A percentile compares a stretch with the other conserved stretches of the same genome.
Conservation (phyloP, 2,329 filamentous ascomycete species). For the Aspergillus japonicus region DNA sequence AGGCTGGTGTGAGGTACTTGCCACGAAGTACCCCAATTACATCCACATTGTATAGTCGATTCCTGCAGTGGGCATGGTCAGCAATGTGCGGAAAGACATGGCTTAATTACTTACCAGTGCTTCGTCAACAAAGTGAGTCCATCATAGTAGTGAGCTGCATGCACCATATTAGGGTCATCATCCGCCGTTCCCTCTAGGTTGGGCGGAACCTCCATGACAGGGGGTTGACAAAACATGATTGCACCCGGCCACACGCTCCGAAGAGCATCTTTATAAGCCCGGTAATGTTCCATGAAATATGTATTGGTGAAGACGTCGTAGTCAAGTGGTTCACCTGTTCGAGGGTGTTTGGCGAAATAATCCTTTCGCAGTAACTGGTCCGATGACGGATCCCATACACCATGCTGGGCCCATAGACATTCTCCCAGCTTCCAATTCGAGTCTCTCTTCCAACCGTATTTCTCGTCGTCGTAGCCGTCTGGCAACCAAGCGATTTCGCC, state of each 20-base stretch:
- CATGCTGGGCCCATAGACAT: conserved; percentile 95
- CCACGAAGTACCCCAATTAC: conserved; percentile 89
- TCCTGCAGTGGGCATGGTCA: conserved; percentile 49
- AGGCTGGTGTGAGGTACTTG: conserved; percentile 81
- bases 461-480: conserved; percentile 75
- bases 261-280: conserved; percentile 72
- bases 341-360: conserved; percentile 80
- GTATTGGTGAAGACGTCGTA: conserved; percentile 86
- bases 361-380: conserved; percentile 78
- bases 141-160: conserved; percentile 95
- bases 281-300: conserved; percentile 85
- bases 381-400: conserved; percentile 81
- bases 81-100: background rate
- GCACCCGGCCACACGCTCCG: conserved; percentile 73
- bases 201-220: conserved; percentile 88
- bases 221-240: conserved; percentile 87
- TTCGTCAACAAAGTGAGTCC: conserved; percentile 96
- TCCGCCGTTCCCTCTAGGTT: conserved; percentile 81
- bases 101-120: conserved; percentile 65
- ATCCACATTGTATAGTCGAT: conserved; percentile 94
- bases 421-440: conserved; percentile 88
- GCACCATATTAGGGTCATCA: conserved; percentile 86
- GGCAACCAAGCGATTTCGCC: conserved; percentile 84
- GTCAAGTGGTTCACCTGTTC: conserved; percentile 69
- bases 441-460: conserved; percentile 88